Evolutionary conservation across 345 rosid species (phyloP).

Genomic region (Lepidium aucheri): DNA sequence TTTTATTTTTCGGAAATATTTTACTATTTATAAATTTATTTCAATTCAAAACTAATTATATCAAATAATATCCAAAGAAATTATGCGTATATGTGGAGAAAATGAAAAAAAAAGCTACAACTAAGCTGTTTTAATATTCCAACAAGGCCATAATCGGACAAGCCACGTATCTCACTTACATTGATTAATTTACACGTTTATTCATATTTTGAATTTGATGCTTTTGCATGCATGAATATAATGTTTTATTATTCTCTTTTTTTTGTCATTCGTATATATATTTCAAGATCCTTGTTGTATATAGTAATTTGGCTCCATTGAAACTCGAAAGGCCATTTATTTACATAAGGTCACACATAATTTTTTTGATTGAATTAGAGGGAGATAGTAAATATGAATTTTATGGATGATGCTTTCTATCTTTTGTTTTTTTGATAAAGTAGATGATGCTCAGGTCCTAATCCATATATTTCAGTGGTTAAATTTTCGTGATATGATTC

Average conservation of each 20-base stretch:
- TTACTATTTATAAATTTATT: background rate
- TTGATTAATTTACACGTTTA: conserved; percentile 3
- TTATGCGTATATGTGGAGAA: conserved; percentile 28
- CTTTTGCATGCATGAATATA: conserved; percentile 20
- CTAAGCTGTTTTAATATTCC: conserved; percentile 22
- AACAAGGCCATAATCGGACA: conserved; percentile 11
- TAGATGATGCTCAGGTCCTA: background rate
- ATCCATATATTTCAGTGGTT: background rate
- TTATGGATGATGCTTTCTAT: background rate
- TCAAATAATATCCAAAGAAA: conserved; percentile 26
- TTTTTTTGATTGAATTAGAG: background rate
- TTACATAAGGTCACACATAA: background rate
- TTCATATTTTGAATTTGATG: conserved; percentile 22
- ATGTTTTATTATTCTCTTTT: background rate
- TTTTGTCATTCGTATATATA: conserved; percentile 19
- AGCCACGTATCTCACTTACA: conserved; percentile 19
- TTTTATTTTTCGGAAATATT: background rate
- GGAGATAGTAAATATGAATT: background rate
- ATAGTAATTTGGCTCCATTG: conserved; percentile 10
- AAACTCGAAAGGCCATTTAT: conserved; percentile 8
- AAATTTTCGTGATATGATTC: background rate
- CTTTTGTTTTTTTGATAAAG: too few species aligned
- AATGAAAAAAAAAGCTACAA: conserved; percentile 16
- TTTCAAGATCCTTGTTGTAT: conserved; percentile 23
- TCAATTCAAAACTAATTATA: background rate